These are phyloP conservation scores for Lophium mytilinum DNA, from an alignment of 495 filamentous ascomycete species.

Conservation along the genomic window DNA sequence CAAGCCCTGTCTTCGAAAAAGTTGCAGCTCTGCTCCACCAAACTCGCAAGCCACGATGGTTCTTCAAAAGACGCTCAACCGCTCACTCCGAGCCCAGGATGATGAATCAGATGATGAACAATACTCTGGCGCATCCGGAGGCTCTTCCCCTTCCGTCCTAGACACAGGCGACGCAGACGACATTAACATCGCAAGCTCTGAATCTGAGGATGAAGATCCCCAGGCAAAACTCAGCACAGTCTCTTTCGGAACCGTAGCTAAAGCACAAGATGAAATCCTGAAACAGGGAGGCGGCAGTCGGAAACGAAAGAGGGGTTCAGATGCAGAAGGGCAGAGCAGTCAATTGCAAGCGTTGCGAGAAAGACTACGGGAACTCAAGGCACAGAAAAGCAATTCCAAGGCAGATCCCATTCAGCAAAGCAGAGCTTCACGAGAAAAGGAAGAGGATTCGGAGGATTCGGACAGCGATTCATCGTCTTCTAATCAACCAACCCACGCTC, in stretches of 20 bases:
- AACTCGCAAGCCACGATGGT: slow-evolving; percentile 8
- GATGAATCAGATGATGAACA: slow-evolving; percentile 22
- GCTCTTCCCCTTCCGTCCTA: slow-evolving; percentile 27
- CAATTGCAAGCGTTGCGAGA: slow-evolving; percentile 28
- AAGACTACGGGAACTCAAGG: slow-evolving; percentile 28
- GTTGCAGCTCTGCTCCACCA: too few species aligned
- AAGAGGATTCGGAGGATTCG: slow-evolving; percentile 29
- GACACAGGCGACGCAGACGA: slow-evolving; percentile 26
- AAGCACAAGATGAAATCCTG: slow-evolving; percentile 66
- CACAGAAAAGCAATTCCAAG: slow-evolving; percentile 11
- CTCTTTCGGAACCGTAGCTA: slow-evolving; percentile 81
- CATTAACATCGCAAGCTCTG: slow-evolving; percentile 8
- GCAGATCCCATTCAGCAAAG: slow-evolving; percentile 1
- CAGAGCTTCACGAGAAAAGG: slow-evolving; percentile 1
- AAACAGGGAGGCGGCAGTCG: slow-evolving; percentile 29
- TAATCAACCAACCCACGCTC: slow-evolving; percentile 28
- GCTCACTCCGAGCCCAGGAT: slow-evolving; percentile 17
- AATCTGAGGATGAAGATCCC: slow-evolving; percentile 27
- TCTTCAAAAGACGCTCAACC: slow-evolving; percentile 15
- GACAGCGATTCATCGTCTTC: slow-evolving; percentile 34
- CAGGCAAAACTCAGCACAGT: slow-evolving; percentile 40
- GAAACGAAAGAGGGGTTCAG: slow-evolving; percentile 43
- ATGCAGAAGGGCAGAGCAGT: slow-evolving; percentile 20
- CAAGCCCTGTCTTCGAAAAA: too few species aligned
- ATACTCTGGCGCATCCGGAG: slow-evolving; percentile 21